Base-by-base conservation (phyloP, 2,329 filamentous ascomycete genomes). In the Diaporthe citrichinensis region DNA sequence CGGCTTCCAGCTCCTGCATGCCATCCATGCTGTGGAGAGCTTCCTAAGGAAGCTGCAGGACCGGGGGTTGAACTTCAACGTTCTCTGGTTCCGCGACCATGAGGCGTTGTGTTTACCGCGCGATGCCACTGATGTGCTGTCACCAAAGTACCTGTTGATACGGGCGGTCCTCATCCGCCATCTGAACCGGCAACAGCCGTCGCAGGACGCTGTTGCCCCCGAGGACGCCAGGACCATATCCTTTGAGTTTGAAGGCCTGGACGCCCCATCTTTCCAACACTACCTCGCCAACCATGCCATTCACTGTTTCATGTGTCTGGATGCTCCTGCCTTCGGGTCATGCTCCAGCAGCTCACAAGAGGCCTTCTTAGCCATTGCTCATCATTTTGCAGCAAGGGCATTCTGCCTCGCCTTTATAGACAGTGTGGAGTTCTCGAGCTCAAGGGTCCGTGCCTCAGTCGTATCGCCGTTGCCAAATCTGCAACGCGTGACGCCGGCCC, bases 1-100 rank as follows among this genome's bases (percentile, higher is more conserved):
- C 68, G 93, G 93, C 0, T 92, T 94, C 74, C 93, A 95, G 82
- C 81, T 95, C 9, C 86, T 95, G 0, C 94, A 95, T 81, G 93
- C 92, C 0, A 88, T 92, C 5, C 93, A 93, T 80, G 88, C 90
- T 1, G 90, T 95, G 0, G 94, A 96, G 81, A 86, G 84, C 10
- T 92, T 95, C 78, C 86, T 95, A 1, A 82, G 85, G 57, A 87
- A 90, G 73, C 86, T 95, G 23, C 84, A 87, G 57, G 87, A 88
- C 73, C 87, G 93, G 68, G 91, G 92, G 72, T 95, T 93, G 82
- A 91, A 92, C 74, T 95, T 95, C 79, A 89, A 95, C 77, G 82
- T 95, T 76, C 84, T 92, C 23, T 96, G 94, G 85, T 94, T 95
- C 79, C 86, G 90, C 36, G 84, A 85, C 73, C 86, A 92, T 73